Base-by-base conservation (phyloP, 2,329 filamentous ascomycete species). In the Cordyceps tenuipes region DNA sequence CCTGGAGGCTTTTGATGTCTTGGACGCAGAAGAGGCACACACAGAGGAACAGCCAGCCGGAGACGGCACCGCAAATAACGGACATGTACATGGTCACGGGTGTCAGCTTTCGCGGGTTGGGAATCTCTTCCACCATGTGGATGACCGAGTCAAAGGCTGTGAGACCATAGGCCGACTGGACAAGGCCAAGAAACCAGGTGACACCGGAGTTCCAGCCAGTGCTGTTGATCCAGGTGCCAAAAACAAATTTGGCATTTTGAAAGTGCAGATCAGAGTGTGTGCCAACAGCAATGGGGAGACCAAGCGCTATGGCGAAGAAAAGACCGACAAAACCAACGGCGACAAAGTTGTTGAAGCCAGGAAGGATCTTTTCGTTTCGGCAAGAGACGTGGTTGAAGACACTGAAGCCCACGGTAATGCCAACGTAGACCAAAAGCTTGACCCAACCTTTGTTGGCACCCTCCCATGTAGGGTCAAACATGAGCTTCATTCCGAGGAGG, bases 101-200 rank as follows among this genome's bases (percentile, higher is more conserved):
- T 0, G 76, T 77, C 59, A 81, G 82, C 41, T 70, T 76, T 34
- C 79, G 70, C 1, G 81, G 80, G 4, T 73, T 69, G 1, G 81
- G 80, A 1, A 83, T 80, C 64, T 83, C 81, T 63, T 84, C 81
- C 2, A 81, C 77, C 73, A 84, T 77, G 66, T 84, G 82, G 43
- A 83, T 82, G 39, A 82, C 81, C 0, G 81, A 79, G 64, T 84
- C 82, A 63, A 84, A 83, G 1, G 81, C 81, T 0, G 79, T 82
- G 17, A 82, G 68, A 2, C 79, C 81, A 59, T 83, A 84, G 0
- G 81, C 81, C 1, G 79, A 77, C 63, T 84, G 81, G 0, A 84
- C 74, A 1, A 84, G 75, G 4, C 82, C 82, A 0, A 78, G 77
- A 63, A 84, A 83, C 79, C 80, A 84, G n/a, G 77, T 76, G 0